Conservation (phyloP, 2,329 filamentous ascomycete species). For the Cladophialophora psammophila region DNA sequence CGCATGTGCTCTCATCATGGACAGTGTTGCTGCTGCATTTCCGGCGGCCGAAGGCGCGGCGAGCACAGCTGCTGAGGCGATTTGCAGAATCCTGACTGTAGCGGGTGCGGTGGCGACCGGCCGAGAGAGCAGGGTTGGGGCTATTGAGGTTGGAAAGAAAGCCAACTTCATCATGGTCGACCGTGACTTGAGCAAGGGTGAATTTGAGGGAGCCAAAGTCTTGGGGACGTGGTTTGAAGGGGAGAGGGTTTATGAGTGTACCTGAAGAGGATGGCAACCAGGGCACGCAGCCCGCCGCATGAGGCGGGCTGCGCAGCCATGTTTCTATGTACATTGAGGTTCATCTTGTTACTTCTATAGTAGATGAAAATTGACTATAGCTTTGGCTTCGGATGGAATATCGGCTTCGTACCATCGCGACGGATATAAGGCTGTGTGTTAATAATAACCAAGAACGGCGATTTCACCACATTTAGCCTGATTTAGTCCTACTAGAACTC, state of each 20-base stretch:
- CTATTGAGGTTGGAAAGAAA: slow-evolving; percentile 45
- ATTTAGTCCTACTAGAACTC: not conserved
- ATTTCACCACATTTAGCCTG: slow-evolving; percentile 14
- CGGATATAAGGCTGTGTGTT: not conserved
- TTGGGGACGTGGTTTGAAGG: slow-evolving; percentile 45
- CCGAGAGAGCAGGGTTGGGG: slow-evolving; percentile 42
- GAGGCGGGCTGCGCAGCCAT: not conserved
- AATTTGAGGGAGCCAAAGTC: slow-evolving; percentile 43
- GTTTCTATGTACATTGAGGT: too few species aligned
- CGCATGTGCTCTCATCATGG: slow-evolving; percentile 14
- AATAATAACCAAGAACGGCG: not conserved
- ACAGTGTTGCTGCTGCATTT: slow-evolving; percentile 9
- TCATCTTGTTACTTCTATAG: too few species aligned
- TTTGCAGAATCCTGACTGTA: slow-evolving; percentile 42
- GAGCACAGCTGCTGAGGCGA: slow-evolving; percentile 14
- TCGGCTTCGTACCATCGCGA: too few species aligned
- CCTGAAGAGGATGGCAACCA: not conserved
- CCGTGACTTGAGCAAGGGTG: slow-evolving; percentile 43
- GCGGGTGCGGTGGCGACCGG: slow-evolving; percentile 44
- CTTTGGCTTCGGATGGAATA: too few species aligned
- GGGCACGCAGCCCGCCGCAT: not conserved
- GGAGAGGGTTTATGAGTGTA: slow-evolving; percentile 29
- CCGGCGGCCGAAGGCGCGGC: not conserved
- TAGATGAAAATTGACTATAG: too few species aligned
- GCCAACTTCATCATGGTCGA: slow-evolving; percentile 46